A percentile compares a stretch with the other conserved stretches of the same genome.
phyloP scores from a whole-genome alignment of 2,329 filamentous ascomycete genomes.

The Fusarium aywerte region DNA sequence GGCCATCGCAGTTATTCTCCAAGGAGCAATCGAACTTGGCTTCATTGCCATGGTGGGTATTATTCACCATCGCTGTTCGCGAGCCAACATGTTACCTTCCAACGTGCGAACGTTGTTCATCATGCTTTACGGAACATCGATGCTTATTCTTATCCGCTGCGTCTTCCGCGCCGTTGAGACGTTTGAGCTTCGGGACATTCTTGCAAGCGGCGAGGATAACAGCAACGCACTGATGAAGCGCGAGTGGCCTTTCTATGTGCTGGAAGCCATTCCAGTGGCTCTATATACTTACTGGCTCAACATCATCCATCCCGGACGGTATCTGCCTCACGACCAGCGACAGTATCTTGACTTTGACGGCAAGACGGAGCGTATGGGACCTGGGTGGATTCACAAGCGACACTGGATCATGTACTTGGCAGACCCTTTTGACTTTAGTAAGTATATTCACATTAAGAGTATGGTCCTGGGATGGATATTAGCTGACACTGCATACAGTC shows the following conservation, averaged over 20 bases:
- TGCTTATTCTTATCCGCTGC: constrained; percentile 41
- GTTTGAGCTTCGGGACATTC: constrained; percentile 34
- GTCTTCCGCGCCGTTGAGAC: constrained; percentile 44
- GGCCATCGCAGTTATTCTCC: constrained; percentile 59
- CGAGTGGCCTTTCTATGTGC: constrained; percentile 60
- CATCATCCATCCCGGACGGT: constrained; percentile 55
- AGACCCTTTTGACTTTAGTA: constrained; percentile 40
- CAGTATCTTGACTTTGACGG: constrained; percentile 56
- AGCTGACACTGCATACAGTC: not conserved
- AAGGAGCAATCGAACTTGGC: constrained; percentile 36
- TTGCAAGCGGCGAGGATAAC: constrained; percentile 24
- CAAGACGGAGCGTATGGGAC: constrained; percentile 48
- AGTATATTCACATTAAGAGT: not conserved
- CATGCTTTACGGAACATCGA: constrained; percentile 45
- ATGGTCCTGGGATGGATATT: not conserved
- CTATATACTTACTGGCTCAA: constrained; percentile 58
- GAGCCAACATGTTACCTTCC: constrained; percentile 36
- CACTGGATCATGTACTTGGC: constrained; percentile 29
- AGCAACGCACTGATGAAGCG: constrained; percentile 51
- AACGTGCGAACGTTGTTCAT: constrained; percentile 42
- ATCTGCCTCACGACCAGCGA: constrained; percentile 52
- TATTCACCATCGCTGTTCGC: constrained; percentile 34
- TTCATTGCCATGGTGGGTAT: constrained; percentile 40
- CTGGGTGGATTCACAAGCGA: constrained; percentile 43
- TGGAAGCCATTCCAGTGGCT: constrained; percentile 58